Conservation (phyloP, 2,329 filamentous ascomycete species). For the Pseudopithomyces chartarum region DNA sequence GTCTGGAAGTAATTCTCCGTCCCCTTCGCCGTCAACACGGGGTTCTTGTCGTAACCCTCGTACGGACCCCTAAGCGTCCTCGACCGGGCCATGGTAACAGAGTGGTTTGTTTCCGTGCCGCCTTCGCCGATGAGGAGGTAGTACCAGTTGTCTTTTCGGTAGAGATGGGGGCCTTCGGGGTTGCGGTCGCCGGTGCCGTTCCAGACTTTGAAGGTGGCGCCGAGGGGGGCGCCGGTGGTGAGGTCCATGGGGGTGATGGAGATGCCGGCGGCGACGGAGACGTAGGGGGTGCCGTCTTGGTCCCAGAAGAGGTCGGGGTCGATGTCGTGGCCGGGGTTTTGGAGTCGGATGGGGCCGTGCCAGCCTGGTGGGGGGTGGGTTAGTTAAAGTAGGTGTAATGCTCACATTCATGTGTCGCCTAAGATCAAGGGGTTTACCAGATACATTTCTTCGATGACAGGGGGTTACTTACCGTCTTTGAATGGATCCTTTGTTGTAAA, state of each 20-base stretch:
- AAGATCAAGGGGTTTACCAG: no score
- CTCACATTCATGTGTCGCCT: no score
- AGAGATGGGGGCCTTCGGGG: slow-evolving; percentile 42
- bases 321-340: slow-evolving; percentile 57
- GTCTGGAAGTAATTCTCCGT: slow-evolving; percentile 36
- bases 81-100: slow-evolving; percentile 37
- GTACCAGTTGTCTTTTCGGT: slow-evolving; percentile 39
- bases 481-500: slow-evolving; percentile 52
- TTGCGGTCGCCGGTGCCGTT: slow-evolving; percentile 36
- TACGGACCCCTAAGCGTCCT: slow-evolving; percentile 36
- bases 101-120: slow-evolving; percentile 37
- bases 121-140: slow-evolving; percentile 41
- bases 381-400: no score
- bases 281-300: slow-evolving; percentile 51
- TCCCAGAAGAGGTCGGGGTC: slow-evolving; percentile 57
- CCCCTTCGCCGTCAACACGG: slow-evolving; percentile 37
- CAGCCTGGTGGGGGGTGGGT: no score
- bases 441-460: no score
- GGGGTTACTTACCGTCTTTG: slow-evolving; percentile 25
- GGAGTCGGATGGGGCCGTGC: slow-evolving; percentile 54
- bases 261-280: slow-evolving; percentile 33
- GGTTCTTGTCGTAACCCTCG: slow-evolving; percentile 35
- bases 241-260: slow-evolving; percentile 29
- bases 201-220: slow-evolving; percentile 26
- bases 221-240: slow-evolving; percentile 23